Evolutionary conservation across 768 basidiomycete species (phyloP).

Genomic region (Naganishia onofrii): DNA sequence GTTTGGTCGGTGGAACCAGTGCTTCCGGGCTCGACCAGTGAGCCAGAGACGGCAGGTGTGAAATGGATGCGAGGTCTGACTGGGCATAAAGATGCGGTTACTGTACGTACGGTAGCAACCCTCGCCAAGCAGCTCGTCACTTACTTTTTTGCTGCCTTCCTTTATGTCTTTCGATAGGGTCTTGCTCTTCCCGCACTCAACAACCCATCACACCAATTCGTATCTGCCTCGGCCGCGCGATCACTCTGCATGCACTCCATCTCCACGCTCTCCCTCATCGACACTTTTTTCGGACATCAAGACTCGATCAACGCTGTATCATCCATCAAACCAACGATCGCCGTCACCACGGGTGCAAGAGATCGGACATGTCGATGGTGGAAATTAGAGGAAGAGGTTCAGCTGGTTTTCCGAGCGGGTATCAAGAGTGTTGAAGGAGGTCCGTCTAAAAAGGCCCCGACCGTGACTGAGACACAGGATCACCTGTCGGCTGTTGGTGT

Average conservation of each 20-base stretch:
- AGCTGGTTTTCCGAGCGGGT: constrained; percentile 95
- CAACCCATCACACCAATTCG: constrained; percentile 59
- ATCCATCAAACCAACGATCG: constrained; percentile 75
- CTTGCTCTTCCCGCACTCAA: constrained; percentile 72
- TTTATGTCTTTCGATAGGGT: constrained; percentile 64
- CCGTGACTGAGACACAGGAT: constrained; percentile 41
- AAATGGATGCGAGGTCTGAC: constrained; percentile 76
- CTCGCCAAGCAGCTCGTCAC: background rate
- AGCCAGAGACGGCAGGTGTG: constrained; percentile 56
- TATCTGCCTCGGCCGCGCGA: constrained; percentile 85
- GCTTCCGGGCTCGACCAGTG: background rate
- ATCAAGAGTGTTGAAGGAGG: constrained; percentile 58
- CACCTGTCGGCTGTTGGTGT: constrained; percentile 16
- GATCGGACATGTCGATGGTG: constrained; percentile 92
- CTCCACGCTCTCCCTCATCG: constrained; percentile 82
- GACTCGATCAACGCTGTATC: constrained; percentile 76
- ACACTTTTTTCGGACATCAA: constrained; percentile 96
- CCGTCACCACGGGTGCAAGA: constrained; percentile 80
- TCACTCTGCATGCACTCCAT: constrained; percentile 56
- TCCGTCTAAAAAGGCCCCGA: background rate
- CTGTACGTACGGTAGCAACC: constrained; percentile 58
- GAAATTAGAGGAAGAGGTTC: constrained; percentile 93
- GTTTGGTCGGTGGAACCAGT: constrained; percentile 70
- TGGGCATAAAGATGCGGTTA: constrained; percentile 71
- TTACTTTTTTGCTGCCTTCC: constrained; percentile 16